Conservation (phyloP, 352 stramenopile genomes). For the Phytophthora citricola region DNA sequence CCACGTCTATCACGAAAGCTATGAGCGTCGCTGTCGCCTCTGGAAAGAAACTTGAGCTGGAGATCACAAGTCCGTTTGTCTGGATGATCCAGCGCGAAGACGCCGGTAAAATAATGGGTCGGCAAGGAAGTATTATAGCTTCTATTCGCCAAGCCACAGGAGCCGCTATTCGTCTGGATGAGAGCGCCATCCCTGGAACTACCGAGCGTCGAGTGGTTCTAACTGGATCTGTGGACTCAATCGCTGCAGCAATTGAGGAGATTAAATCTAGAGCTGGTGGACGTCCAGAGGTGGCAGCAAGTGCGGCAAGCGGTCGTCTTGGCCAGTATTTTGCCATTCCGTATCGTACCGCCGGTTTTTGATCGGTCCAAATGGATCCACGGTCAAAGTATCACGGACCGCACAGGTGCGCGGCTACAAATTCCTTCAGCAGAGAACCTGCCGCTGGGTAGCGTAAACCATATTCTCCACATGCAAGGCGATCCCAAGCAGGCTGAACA, state of each 20-base stretch:
- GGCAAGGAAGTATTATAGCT: conserved; percentile 48
- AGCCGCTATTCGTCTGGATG: conserved; percentile 53
- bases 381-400: conserved; percentile 50
- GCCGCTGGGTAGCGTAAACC: conserved; percentile 69
- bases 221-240: conserved; percentile 34
- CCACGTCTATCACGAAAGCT: conserved; percentile 48
- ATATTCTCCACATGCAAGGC: conserved; percentile 71
- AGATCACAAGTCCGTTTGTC: conserved; percentile 39
- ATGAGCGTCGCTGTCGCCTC: conserved; percentile 41
- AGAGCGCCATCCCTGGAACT: conserved; percentile 50
- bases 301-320: conserved; percentile 32
- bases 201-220: conserved; percentile 60
- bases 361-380: conserved; percentile 55
- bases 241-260: conserved; percentile 42
- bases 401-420: conserved; percentile 64
- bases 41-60: conserved; percentile 25
- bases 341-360: conserved; percentile 51
- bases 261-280: conserved; percentile 58
- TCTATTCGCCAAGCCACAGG: conserved; percentile 53
- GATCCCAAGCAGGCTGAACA: conserved; percentile 51
- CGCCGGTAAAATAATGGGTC: conserved; percentile 73
- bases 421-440: conserved; percentile 56
- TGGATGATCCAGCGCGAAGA: conserved; percentile 61
- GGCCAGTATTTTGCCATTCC: conserved; percentile 78
- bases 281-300: conserved; percentile 35